A percentile compares a stretch with the other conserved stretches of the same genome.
phyloP scores from a whole-genome alignment of 2,329 filamentous ascomycete species.

The Aspergillus fijiensis region DNA sequence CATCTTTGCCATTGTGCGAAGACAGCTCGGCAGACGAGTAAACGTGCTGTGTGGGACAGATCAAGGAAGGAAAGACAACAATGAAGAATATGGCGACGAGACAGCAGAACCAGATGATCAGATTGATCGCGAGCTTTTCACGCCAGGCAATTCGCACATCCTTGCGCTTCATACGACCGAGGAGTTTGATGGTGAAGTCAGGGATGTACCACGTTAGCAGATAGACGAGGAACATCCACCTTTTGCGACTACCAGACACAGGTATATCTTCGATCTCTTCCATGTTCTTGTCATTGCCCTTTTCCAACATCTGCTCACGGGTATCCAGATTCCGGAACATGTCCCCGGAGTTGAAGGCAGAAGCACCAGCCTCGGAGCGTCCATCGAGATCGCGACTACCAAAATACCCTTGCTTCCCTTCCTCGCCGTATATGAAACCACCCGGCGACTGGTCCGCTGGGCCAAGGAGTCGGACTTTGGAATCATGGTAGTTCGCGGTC shows the following conservation, averaged over 20 bases:
- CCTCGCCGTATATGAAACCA: slow-evolving; percentile 65
- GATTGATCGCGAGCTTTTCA: slow-evolving; percentile 96
- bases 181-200: slow-evolving; percentile 71
- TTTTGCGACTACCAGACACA: slow-evolving; percentile 76
- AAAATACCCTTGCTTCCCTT: slow-evolving; percentile 80
- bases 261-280: slow-evolving; percentile 84
- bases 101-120: slow-evolving; percentile 92
- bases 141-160: slow-evolving; percentile 92
- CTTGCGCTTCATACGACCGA: slow-evolving; percentile 86
- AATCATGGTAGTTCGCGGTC: slow-evolving; percentile 44
- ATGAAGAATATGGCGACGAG: slow-evolving; percentile 81
- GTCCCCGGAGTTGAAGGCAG: slow-evolving; percentile 87
- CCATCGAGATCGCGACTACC: slow-evolving; percentile 74
- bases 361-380: slow-evolving; percentile 86
- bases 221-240: slow-evolving; percentile 86
- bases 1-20: slow-evolving; percentile 69
- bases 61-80: slow-evolving; percentile 77
- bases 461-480: slow-evolving; percentile 56
- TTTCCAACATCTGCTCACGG: slow-evolving; percentile 89
- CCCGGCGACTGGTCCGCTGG: slow-evolving; percentile 53
- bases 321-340: slow-evolving; percentile 99
- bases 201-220: slow-evolving; percentile 83
- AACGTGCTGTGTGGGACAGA: slow-evolving; percentile 89
- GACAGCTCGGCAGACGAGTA: slow-evolving; percentile 77
- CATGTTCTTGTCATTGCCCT: slow-evolving; percentile 85